phyloP scores from a whole-genome alignment of 176 grass and related monocot species.

The Pontederia crassipes region DNA sequence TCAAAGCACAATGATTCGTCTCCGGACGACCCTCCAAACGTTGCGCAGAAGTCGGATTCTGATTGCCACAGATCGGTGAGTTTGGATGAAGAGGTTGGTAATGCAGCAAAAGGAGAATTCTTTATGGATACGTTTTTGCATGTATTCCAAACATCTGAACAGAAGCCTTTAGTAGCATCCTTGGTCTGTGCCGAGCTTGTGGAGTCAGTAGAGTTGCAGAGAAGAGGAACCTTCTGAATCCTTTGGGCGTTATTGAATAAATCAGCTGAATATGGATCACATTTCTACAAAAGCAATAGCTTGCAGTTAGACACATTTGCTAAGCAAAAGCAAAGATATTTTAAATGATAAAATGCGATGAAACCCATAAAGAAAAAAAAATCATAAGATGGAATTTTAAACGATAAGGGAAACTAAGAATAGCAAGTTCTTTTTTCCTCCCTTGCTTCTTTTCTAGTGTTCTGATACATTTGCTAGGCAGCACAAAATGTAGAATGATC shows the following conservation, averaged over 20 bases:
- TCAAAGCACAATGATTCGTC: constrained; percentile 41
- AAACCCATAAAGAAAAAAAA: background rate
- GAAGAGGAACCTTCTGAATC: constrained; percentile 34
- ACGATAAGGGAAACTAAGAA: too few relatives aligned
- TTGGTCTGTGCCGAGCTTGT: background rate
- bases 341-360: background rate
- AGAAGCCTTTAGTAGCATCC: constrained; percentile 32
- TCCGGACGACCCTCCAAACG: constrained; percentile 26
- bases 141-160: constrained; percentile 45
- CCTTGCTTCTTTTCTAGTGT: too few relatives aligned
- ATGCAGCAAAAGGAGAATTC: constrained; percentile 42
- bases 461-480: too few relatives aligned
- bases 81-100: constrained; percentile 24
- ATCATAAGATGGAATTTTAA: too few relatives aligned
- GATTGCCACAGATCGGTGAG: constrained; percentile 64
- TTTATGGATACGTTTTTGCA: constrained; percentile 55
- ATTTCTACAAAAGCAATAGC: constrained; percentile 36
- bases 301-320: background rate
- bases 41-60: constrained; percentile 37
- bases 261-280: constrained; percentile 63
- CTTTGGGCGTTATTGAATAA: constrained; percentile 40
- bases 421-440: too few relatives aligned
- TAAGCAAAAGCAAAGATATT: background rate
- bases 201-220: constrained; percentile 37
- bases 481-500: too few relatives aligned